Evolutionary conservation across 2,329 filamentous ascomycete genomes (phyloP).

Genomic region (Raffaelea albimanens): DNA sequence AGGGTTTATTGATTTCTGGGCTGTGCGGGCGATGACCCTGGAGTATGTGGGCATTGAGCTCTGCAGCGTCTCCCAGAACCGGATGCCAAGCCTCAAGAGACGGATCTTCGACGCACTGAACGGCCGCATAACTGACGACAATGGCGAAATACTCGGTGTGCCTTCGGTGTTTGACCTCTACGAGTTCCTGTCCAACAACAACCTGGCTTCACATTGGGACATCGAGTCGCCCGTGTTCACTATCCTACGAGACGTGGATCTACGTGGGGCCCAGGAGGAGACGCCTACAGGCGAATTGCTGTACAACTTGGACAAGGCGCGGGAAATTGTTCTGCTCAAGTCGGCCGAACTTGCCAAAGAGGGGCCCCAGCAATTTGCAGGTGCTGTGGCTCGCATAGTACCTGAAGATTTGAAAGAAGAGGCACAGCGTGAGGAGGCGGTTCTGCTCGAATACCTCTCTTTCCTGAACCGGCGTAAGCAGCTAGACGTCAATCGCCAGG

Average conservation of each 20-base stretch:
- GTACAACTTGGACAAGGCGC: constrained; percentile 62
- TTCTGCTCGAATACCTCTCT: constrained; percentile 51
- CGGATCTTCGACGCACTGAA: constrained; percentile 65
- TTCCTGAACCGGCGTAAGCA: constrained; percentile 56
- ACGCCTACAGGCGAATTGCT: constrained; percentile 43
- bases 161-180: constrained; percentile 84
- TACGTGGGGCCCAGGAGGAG: constrained; percentile 54
- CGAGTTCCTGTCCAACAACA: constrained; percentile 63
- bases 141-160: constrained; percentile 56
- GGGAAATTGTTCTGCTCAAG: constrained; percentile 64
- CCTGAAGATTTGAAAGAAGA: constrained; percentile 34
- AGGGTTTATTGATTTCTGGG: constrained; percentile 68
- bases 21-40: constrained; percentile 65
- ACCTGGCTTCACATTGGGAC: constrained; percentile 39
- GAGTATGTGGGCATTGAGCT: constrained; percentile 84
- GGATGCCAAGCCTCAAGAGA: constrained; percentile 60
- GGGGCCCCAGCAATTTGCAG: not conserved
- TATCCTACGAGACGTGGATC: constrained; percentile 57
- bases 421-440: constrained; percentile 48
- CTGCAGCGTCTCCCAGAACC: constrained; percentile 62
- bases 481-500: constrained; percentile 47
- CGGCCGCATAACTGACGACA: constrained; percentile 60
- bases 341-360: constrained; percentile 40
- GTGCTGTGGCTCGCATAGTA: not conserved
- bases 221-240: constrained; percentile 42